Evolutionary conservation across 345 rosid species (phyloP).

Genomic region (Anastatica hierochuntica): DNA sequence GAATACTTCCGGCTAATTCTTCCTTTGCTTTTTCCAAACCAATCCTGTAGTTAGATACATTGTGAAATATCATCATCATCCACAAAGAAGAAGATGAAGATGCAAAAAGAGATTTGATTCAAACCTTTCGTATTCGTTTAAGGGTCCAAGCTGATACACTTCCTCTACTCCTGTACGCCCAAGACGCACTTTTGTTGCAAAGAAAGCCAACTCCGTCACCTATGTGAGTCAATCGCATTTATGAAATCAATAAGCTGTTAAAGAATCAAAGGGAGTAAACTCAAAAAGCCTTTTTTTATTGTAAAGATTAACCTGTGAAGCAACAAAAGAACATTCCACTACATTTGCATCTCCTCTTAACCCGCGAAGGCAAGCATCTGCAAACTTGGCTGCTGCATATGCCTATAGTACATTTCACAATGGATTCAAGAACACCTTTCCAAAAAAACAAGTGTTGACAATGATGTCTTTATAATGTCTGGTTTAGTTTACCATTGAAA

Average conservation of each 20-base stretch:
- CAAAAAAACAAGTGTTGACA: background rate
- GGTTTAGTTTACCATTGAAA: constrained; percentile 50
- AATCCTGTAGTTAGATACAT: constrained; percentile 36
- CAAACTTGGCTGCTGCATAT: constrained; percentile 82
- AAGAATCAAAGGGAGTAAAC: background rate
- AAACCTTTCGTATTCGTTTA: constrained; percentile 64
- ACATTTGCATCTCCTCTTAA: constrained; percentile 65
- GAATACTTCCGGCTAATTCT: constrained; percentile 62
- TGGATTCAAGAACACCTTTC: background rate
- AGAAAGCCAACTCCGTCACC: constrained; percentile 80
- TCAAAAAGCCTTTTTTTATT: background rate
- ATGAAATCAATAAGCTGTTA: background rate
- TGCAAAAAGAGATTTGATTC: background rate
- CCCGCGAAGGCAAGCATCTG: constrained; percentile 71
- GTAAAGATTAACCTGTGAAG: constrained; percentile 51
- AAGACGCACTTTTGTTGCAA: constrained; percentile 68
- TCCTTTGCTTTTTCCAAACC: constrained; percentile 71
- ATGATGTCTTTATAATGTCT: background rate
- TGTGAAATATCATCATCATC: too few relatives aligned
- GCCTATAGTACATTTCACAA: constrained; percentile 33
- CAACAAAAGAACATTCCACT: constrained; percentile 53
- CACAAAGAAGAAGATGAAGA: background rate
- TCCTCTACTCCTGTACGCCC: constrained; percentile 66
- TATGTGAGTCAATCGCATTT: constrained; percentile 2
- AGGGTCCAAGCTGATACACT: constrained; percentile 58